Base-by-base conservation (phyloP, 2,329 filamentous ascomycete genomes). In the Alternaria dauci region DNA sequence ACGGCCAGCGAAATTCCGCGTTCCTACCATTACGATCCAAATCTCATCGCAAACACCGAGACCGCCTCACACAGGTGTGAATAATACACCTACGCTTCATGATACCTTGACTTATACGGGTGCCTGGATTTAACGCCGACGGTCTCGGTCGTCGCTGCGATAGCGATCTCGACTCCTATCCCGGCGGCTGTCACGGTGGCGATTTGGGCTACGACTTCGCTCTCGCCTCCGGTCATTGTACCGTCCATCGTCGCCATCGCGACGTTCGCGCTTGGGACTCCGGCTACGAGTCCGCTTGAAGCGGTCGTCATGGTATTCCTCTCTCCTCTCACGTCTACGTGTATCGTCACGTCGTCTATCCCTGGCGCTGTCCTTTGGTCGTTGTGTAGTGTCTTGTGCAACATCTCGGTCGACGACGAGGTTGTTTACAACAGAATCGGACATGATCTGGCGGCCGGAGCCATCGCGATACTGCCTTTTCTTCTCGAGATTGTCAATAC, bases 401-500 rank as follows among this genome's bases (percentile, higher is more conserved):
- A 58, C 28, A 12, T 70, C 70, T 6, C 67, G 68, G 34, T 77
- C 75, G 20, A 69, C 69, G 5, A 77, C 70, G 8, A 77, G 69
- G 7, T 68, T 74, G 52, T 75, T 69, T 57, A 74, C 71, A 4
- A 74, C 74, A 8, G 74, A 74, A 48, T 78, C 72, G 1, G 68
- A 71, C 20, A 72, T 74, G 32, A 73, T 69, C 14, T 74, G 66
- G 25, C 74, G 70, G 5, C 69, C 70, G 25, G 65, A 54, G 23
- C 71, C 71, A 26, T 73, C 72, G 16, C 76, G 75, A 76, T 98
- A 99, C 71, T 98, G 95, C 58, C 91, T 88, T 80, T 92, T 91
- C 84, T 93, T 95, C 81, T 98, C 94, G 59, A 99, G 82, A 64
- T 91, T 90, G 58, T 89, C 88, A 32, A 98, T 92, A 59, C 95